These are phyloP conservation scores for Pilobolus umbonatus DNA, from an alignment of 192 early-diverging fungal genomes.

Conservation along the genomic window DNA sequence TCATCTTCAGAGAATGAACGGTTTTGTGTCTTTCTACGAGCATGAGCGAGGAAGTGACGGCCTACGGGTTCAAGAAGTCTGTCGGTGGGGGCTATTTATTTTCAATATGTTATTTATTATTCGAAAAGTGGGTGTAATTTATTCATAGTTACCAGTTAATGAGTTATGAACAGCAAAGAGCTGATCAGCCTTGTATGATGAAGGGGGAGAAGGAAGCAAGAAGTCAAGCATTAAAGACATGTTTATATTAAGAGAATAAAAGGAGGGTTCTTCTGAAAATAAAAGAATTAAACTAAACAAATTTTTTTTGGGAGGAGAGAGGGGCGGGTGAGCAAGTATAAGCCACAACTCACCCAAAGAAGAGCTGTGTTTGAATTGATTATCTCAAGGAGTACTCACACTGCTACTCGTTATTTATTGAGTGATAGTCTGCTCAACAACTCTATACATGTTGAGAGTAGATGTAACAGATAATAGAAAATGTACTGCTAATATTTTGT, in stretches of 20 bases:
- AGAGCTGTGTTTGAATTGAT: too few relatives aligned
- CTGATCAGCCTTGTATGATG: slow-evolving; percentile 52
- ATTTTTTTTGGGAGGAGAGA: background rate
- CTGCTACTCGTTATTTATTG: too few relatives aligned
- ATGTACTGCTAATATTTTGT: too few relatives aligned
- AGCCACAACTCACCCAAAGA: too few relatives aligned
- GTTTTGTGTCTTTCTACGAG: slow-evolving; percentile 54
- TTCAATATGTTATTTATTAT: background rate
- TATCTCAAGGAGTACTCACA: too few relatives aligned
- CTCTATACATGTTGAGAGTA: too few relatives aligned
- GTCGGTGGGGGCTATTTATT: slow-evolving; percentile 20
- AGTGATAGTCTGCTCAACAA: too few relatives aligned
- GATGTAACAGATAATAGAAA: too few relatives aligned
- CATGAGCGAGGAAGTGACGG: slow-evolving; percentile 54
- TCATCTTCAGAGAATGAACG: slow-evolving; percentile 61
- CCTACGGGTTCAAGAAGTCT: slow-evolving; percentile 54
- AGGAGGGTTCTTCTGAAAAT: slow-evolving; percentile 5
- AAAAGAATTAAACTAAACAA: background rate
- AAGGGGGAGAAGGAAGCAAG: slow-evolving; percentile 69
- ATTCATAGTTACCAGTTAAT: slow-evolving; percentile 30
- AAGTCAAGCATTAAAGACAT: slow-evolving; percentile 52
- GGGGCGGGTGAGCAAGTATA: too few relatives aligned
- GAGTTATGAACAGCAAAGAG: slow-evolving; percentile 36
- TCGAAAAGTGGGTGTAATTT: background rate
- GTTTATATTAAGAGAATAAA: slow-evolving; percentile 8